Base-by-base conservation (phyloP, 1,284 basidiomycete genomes). In the Mrakiaceae sp. region DNA sequence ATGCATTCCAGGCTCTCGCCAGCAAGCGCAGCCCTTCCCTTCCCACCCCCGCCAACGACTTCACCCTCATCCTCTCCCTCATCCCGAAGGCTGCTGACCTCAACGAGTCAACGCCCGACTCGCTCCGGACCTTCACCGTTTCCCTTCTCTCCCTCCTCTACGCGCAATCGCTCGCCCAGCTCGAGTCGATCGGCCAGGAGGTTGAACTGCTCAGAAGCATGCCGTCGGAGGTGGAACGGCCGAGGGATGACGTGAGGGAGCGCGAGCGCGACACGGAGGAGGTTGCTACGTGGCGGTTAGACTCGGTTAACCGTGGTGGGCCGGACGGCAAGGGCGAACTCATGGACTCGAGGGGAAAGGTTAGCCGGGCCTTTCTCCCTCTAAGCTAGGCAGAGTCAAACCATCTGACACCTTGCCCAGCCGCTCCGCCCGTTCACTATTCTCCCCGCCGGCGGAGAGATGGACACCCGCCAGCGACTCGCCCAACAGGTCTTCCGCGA, bases 401-500 rank as follows among this genome's bases (percentile, higher is more conserved):
- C 14, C 46, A 12, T n/a, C 43, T 14, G 5, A 12, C n/a, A 67
- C 59, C 68, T n/a, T 60, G 27, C 10, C 53, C 39, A 90, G 87
- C 87, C 87, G 42, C 77, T 93, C 60, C 83, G 86, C 59, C 90
- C 93, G 5, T 96, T 97, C 75, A 93, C 88, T 0, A 92, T 97
- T 68, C 79, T 96, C n/a, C 89, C 90, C 2, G 82, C 86, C 1
- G 81, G 82, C 40, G 76, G 79, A 48, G 62, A 68, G 7, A 68
- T 69, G 46, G 67, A 64, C 12, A 83, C 89, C 67, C 84, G 90
- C 62, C 81, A 86, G 54, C 81, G 85, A 44, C 72, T 95, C 7
- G 84, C 86, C 71, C 77, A 81, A 0, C 84, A 90, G 71, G 93
- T 98, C 3, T 98, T 98, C 78, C 82, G 86, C 12, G 83, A 90